Base-by-base conservation (phyloP, 2,329 filamentous ascomycete species). In the Aureobasidium mangrovei region DNA sequence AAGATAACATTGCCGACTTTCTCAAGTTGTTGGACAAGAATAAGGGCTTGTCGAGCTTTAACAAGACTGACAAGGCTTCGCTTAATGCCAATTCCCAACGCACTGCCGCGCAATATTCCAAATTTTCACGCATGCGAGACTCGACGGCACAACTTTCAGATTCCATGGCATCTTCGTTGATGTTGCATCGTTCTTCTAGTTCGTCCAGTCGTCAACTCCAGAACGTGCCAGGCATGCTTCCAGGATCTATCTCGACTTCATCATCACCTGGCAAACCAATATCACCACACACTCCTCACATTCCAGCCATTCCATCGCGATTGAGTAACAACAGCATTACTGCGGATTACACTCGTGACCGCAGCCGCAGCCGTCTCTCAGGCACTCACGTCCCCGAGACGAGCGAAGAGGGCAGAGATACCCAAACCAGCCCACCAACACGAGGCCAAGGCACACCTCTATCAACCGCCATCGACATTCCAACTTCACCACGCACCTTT, bases 1-100 rank as follows among this genome's bases (percentile, higher is more conserved):
- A 95, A 63, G 88, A 95, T 62, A 91, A 93, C 59, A 95, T 98
- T 39, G 89, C 88, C 0, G 90, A 94, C 51, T 98, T 97, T 62
- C 73, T 98, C 58, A 94, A 94, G 63, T 79, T 89, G 58, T 77
- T 98, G 5, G 91, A 97, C 57, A 84, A 82, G 63, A 88, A 88
- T 66, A 95, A 91, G 69, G 91, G 90, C n/a, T 70, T 93, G 28
- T 83, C 82, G 67, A 88, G 84, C 68, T 87, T 96, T 55, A 84
- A 90, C 44, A 77, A 81, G 12, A 83, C 79, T 61, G 82, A 80
- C 58, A 69, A 72, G 35, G 69, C 71, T 18, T 49, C 56, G 12
- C 42, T 58, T 8, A 68, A 74, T 7, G 81, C 83, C 27, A 80
- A 85, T 0, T 84, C 84, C 45, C 87, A 86, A 65, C 81, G 82